Conservation (phyloP, 2,329 filamentous ascomycete species). For the Graphilbum fragrans region DNA sequence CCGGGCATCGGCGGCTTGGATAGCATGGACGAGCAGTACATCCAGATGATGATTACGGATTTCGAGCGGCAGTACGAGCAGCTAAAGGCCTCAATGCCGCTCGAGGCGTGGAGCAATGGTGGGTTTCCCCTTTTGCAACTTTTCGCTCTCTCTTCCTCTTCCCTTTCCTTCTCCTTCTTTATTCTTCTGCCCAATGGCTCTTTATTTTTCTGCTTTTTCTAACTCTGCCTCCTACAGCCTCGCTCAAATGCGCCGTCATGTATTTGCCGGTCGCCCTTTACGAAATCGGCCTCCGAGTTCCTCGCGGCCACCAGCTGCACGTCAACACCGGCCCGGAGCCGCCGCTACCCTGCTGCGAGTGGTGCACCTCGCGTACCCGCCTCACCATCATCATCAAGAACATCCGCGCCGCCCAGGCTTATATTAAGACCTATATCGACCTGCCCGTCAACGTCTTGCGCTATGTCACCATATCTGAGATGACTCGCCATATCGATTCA, state of each 20-base stretch:
- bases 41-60: constrained; percentile 10
- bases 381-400: constrained; percentile 9
- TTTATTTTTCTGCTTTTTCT: neutral
- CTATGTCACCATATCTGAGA: constrained; percentile 8
- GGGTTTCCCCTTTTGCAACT: neutral
- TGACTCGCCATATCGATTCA: constrained; percentile 10
- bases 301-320: constrained; percentile 3
- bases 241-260: constrained; percentile 7
- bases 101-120: constrained; percentile 10
- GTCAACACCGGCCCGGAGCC: neutral
- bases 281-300: constrained; percentile 9
- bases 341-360: constrained; percentile 9
- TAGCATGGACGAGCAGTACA: constrained; percentile 9
- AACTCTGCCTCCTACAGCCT: constrained; percentile 2
- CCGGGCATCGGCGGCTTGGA: constrained; percentile 2
- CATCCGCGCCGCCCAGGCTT: constrained; percentile 10
- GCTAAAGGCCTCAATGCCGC: constrained; percentile 6
- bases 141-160: neutral
- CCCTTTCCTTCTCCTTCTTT: neutral
- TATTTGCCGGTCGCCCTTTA: constrained; percentile 11
- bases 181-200: neutral
- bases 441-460: constrained; percentile 5
- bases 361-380: constrained; percentile 10
- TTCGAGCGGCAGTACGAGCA: constrained; percentile 11
- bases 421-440: constrained; percentile 7